These are phyloP conservation scores for Colletotrichum filicis DNA, from an alignment of 2,329 filamentous ascomycete genomes.

Conservation along the genomic window DNA sequence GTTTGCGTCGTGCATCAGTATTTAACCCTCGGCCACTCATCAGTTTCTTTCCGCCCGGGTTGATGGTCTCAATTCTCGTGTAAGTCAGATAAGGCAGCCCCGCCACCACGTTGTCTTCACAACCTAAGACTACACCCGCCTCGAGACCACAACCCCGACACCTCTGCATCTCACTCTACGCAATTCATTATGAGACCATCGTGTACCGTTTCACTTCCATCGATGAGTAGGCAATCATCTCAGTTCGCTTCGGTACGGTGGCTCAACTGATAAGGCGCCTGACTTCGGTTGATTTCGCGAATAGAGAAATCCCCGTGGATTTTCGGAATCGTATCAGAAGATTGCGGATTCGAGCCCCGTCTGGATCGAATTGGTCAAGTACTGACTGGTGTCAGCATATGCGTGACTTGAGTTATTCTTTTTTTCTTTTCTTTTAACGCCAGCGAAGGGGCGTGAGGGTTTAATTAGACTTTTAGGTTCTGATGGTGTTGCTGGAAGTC, in stretches of 20 bases:
- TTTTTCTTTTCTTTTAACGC: background rate
- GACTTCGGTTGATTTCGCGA: background rate
- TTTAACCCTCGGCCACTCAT: background rate
- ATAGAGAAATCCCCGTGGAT: background rate
- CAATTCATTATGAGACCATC: background rate
- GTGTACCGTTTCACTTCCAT: background rate
- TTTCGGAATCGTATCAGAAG: background rate
- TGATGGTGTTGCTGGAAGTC: background rate
- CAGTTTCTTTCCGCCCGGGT: background rate
- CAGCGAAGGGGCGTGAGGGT: background rate
- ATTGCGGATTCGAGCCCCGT: background rate
- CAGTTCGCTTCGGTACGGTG: background rate
- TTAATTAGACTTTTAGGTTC: background rate
- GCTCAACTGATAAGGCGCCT: background rate
- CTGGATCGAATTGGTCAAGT: background rate
- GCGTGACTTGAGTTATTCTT: background rate
- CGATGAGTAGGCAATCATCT: background rate
- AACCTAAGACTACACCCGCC: too few species aligned
- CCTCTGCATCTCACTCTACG: background rate
- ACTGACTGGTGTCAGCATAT: background rate
- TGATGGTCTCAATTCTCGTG: background rate
- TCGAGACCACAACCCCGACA: too few species aligned
- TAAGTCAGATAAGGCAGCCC: background rate
- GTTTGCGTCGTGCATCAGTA: background rate
- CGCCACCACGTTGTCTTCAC: background rate